Percentiles rank a stretch among this genome's conserved stretches.
Evolutionary conservation across 371 early-diverging fungal species (phyloP).

Genomic region (Mycotypha africana): DNA sequence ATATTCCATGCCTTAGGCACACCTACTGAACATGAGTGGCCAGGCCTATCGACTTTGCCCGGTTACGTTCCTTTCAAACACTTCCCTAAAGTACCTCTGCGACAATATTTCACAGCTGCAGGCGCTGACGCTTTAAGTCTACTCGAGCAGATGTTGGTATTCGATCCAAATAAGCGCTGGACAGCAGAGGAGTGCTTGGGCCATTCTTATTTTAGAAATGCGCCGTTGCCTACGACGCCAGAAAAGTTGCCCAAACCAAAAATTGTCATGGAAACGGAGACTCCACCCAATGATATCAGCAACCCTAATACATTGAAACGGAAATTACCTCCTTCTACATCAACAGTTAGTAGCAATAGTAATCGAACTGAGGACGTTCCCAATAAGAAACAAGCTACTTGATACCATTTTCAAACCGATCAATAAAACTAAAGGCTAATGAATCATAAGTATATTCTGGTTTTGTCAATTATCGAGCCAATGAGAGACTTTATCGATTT

Average conservation of each 20-base stretch:
- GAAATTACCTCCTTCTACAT: too few relatives aligned
- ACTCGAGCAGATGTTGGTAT: slow-evolving; percentile 87
- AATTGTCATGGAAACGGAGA: too few relatives aligned
- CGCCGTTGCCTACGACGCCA: slow-evolving; percentile 84
- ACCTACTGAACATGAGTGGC: slow-evolving; percentile 97
- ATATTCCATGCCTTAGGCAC: slow-evolving; percentile 97
- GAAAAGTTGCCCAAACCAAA: slow-evolving; percentile 65
- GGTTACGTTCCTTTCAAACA: slow-evolving; percentile 61
- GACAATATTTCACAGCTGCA: slow-evolving; percentile 89
- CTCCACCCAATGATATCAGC: too few relatives aligned
- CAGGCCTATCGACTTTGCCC: slow-evolving; percentile 73
- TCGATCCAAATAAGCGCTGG: slow-evolving; percentile 89
- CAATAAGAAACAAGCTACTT: too few relatives aligned
- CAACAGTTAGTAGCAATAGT: too few relatives aligned
- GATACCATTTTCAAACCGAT: too few relatives aligned
- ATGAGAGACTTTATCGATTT: too few relatives aligned
- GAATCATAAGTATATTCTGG: too few relatives aligned
- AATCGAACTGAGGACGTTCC: too few relatives aligned
- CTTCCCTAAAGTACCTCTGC: slow-evolving; percentile 73
- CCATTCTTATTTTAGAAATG: slow-evolving; percentile 88
- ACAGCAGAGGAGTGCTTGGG: slow-evolving; percentile 81
- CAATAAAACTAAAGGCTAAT: too few relatives aligned
- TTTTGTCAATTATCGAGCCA: too few relatives aligned
- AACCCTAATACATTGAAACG: too few relatives aligned
- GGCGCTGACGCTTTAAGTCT: slow-evolving; percentile 89